Evolutionary conservation across 176 grass and related monocot genomes (phyloP), one percentile per base, ranked within the genome.

Genomic region (Avena insularis): DNA sequence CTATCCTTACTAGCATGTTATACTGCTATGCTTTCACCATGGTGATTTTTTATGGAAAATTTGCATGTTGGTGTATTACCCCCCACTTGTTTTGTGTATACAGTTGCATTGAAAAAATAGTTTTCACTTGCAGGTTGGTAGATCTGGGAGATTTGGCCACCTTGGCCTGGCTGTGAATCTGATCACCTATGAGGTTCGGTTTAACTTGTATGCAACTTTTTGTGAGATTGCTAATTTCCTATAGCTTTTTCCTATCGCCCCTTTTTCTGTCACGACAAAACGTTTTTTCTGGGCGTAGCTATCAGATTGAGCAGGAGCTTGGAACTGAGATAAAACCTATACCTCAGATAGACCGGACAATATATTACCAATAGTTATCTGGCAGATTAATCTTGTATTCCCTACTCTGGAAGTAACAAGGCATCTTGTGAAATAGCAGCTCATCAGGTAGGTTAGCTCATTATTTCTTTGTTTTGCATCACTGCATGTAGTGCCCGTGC

Each of bases 281-380:
- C 73, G 23, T 78, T 82, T 56, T 69, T 68, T 33, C 67, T 49
- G 56, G 6, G 46, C 40, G 14, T 89, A 95, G 93, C 73, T 89
- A 98, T 89, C 81, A 93, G 73, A 98, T 95, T 83, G 95, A 95
- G 79, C 91, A 95, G 82, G 95, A 98, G 84, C 93, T 98, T 89
- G 93, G 95, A 79, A 93, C 95, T 55, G 93, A 95, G 83, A 98
- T 98, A 90, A 98, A 98, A 89, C 85, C 89, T 9, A 98, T 95
- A 85, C 95, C 93, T 23, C 95, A 98, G 88, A 98, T 98, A 87
- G 95, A 95, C 55, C 91, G 75, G 56, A 70, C 91, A n/a, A 93
- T 95, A 85, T 98, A 98, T 71, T 98, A 91, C 90, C 87, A 86
- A 79, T 90, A 90, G 75, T 95, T 61, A 90, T 59, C 54, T 49